phyloP scores from a whole-genome alignment of 805 yeast genomes.

The Zygosaccharomyces pseudorouxii region DNA sequence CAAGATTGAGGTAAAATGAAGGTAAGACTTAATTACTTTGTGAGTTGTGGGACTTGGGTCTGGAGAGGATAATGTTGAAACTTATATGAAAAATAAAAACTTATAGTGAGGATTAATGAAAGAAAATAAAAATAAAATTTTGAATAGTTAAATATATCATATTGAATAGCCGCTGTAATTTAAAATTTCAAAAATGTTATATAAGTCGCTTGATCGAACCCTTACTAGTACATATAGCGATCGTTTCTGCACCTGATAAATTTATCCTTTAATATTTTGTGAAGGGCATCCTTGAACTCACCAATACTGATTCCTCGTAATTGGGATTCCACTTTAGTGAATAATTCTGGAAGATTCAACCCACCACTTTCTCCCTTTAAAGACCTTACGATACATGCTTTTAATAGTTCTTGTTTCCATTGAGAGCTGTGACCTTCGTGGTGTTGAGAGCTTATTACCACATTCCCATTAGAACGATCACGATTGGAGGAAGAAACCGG shows the following conservation, averaged over 20 bases:
- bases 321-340: slow-evolving; percentile 14
- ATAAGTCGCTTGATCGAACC: too few relatives aligned
- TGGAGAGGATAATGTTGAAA: background rate
- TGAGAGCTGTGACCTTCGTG: slow-evolving; percentile 24
- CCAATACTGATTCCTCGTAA: slow-evolving; percentile 30
- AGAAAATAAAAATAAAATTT: background rate
- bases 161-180: background rate
- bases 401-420: slow-evolving; percentile 30
- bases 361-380: slow-evolving; percentile 19
- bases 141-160: background rate
- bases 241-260: slow-evolving; percentile 8
- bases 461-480: background rate
- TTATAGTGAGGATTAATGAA: background rate
- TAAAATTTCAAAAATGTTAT: background rate
- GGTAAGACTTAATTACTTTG: slow-evolving; percentile 12
- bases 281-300: slow-evolving; percentile 32
- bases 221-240: slow-evolving; percentile 8
- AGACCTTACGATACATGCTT: slow-evolving; percentile 26
- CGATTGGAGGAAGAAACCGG: background rate
- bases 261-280: slow-evolving; percentile 11
- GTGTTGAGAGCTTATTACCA: slow-evolving; percentile 11
- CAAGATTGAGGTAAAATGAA: slow-evolving; percentile 38
- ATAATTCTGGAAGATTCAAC: slow-evolving; percentile 12
- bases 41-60: background rate
- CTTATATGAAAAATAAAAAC: background rate